phyloP scores from a whole-genome alignment of 2,329 filamentous ascomycete genomes.

The Eutypa lata region DNA sequence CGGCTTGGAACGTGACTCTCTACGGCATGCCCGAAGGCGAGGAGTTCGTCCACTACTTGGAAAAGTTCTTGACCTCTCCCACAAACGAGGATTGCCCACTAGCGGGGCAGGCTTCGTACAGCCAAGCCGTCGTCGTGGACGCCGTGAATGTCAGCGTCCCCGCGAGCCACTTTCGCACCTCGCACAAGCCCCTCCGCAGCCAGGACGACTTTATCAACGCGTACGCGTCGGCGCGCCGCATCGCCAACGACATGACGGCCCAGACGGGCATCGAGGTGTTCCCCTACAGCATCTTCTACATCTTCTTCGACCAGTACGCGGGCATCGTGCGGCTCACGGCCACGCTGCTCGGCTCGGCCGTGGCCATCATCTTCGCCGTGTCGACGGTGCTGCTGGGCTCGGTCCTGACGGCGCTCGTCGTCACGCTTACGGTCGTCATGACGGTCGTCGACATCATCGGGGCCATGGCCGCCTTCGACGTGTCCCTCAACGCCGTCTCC shows the following conservation, averaged over 20 bases:
- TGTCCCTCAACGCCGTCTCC: conserved; percentile 91
- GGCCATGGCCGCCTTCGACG: conserved; percentile 83
- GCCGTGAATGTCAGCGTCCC: conserved; percentile 62
- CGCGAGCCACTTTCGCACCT: conserved; percentile 88
- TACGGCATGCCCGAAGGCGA: conserved; percentile 86
- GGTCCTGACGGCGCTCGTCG: conserved; percentile 72
- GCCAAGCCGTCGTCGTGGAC: conserved; percentile 78
- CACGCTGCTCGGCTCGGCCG: conserved; percentile 74
- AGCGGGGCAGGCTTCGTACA: conserved; percentile 84
- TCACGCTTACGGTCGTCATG: conserved; percentile 88
- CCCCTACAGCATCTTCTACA: conserved; percentile 96
- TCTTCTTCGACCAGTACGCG: conserved; percentile 98
- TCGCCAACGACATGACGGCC: conserved; percentile 70
- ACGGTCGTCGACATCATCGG: conserved; percentile 91
- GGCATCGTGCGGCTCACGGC: conserved; percentile 78
- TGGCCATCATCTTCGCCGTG: conserved; percentile 81
- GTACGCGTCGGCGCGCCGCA: conserved; percentile 84
- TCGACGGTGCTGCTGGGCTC: conserved; percentile 81
- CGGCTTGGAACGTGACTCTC: conserved; percentile 86
- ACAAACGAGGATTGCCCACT: conserved; percentile 83
- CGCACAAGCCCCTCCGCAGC: conserved; percentile 80
- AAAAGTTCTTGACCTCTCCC: conserved; percentile 77
- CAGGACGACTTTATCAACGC: conserved; percentile 92
- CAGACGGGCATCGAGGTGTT: conserved; percentile 80
- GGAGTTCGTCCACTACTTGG: conserved; percentile 85